Base-by-base conservation (phyloP, 2,329 filamentous ascomycete genomes). In the Trichoderma atroviride region DNA sequence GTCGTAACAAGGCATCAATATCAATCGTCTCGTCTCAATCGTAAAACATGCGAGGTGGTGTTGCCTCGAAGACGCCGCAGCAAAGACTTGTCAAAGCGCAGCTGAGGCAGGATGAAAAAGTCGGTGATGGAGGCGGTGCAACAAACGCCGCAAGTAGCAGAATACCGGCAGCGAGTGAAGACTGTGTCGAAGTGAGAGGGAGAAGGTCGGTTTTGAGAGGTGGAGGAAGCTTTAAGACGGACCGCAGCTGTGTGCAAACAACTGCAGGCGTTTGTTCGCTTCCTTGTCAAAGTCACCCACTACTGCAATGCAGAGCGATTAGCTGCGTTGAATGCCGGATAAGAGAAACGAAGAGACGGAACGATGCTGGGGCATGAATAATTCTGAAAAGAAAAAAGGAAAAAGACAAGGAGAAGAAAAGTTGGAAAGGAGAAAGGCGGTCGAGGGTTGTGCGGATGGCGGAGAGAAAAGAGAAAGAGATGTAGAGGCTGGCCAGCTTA, bases 291-390 rank as follows among this genome's bases (percentile, higher is more conserved):
- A 69, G 67, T 69, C 70, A 70, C 72, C 75, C 74, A 72, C 75
- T 76, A 74, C 75, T 76, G 75, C 75, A 76, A 77, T 76, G 75
- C 75, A 77, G 72, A 75, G 70, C 71, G 74, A 73, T 77, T 76
- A 76, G 75, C 74, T 74, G 74, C 75, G 73, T 75, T 74, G 74
- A 70, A 73, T 73, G 75, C 74, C 71, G 73, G 66, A 55, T 69
- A 70, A 70, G 67, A 70, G 56, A 69, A 65, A 35, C 29, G 40
- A n/a, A 58, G 56, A 58, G 40, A 22, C 29, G 37, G 63, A 43
- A 50, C 19, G 47, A 50, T 50, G 47, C 47, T 50, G n/a, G n/a
- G n/a, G 47, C 47, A 50, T 22, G 22, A 50, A 24, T 0, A 43
- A 43, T 7, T 1, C 6, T 19, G 40, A 50, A 50, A 40, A 40